These are phyloP conservation scores for Linum tenue DNA, from an alignment of 345 rosid genomes.

Conservation along the genomic window DNA sequence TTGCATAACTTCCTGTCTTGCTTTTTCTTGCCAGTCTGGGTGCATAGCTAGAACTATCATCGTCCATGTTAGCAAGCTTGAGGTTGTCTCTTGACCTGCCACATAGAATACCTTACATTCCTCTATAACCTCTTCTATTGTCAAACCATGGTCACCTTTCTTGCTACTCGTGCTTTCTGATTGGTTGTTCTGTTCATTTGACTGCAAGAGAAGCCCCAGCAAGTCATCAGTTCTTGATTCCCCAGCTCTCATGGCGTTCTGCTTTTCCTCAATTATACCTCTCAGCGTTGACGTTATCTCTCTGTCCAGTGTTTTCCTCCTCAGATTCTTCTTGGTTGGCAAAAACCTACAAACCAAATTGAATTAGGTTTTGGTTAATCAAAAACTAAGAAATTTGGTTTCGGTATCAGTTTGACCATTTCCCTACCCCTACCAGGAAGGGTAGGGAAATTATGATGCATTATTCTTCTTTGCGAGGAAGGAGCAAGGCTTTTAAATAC, in stretches of 20 bases:
- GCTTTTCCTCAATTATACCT: conserved; percentile 24
- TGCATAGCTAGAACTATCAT: conserved; percentile 40
- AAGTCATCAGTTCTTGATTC: conserved; percentile 26
- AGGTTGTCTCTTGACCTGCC: conserved; percentile 58
- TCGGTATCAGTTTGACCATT: too few species aligned
- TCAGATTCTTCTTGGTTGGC: conserved; percentile 44
- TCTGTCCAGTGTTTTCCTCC: conserved; percentile 26
- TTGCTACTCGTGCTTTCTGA: conserved; percentile 14
- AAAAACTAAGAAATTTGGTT: too few species aligned
- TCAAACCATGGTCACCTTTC: conserved; percentile 16
- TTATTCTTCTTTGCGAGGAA: background rate
- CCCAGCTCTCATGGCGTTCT: conserved; percentile 21
- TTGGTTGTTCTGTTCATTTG: conserved; percentile 13
- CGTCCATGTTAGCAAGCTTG: conserved; percentile 42
- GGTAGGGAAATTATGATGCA: too few species aligned
- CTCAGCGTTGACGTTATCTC: conserved; percentile 27
- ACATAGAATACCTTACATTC: conserved; percentile 48
- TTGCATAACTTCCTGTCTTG: conserved; percentile 38
- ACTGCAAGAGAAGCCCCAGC: conserved; percentile 33
- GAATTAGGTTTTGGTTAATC: background rate
- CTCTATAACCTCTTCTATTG: conserved; percentile 38
- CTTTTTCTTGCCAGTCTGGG: conserved; percentile 46
- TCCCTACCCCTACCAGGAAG: too few species aligned
- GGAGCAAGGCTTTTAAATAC: conserved; percentile 12
- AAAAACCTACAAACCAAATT: conserved; percentile 22